Evolutionary conservation across 179 eudicot genomes (phyloP).

Genomic region (Gypsophila paniculata): DNA sequence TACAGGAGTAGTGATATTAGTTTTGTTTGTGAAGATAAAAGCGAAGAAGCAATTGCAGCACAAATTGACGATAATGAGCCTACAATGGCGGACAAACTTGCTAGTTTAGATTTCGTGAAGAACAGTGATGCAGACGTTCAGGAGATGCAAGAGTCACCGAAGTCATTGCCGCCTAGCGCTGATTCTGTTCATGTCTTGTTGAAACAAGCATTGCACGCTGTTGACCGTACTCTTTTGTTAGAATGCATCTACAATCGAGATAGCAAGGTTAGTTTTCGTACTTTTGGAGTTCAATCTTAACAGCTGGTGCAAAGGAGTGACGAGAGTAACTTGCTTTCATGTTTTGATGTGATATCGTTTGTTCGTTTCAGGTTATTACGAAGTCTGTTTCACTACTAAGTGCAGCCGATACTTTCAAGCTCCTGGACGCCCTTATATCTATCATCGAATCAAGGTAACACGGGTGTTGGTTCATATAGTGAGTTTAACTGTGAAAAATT

Average conservation of each 20-base stretch:
- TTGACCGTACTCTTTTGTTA: slow-evolving; percentile 59
- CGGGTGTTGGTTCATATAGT: not conserved
- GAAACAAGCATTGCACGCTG: slow-evolving; percentile 80
- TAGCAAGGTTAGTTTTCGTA: slow-evolving; percentile 42
- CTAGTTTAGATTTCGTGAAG: slow-evolving; percentile 44
- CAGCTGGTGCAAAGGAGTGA: not conserved
- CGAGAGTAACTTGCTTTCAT: not conserved
- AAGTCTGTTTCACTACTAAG: slow-evolving; percentile 61
- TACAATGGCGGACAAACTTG: slow-evolving; percentile 82
- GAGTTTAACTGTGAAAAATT: not conserved
- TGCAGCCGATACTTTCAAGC: slow-evolving; percentile 65
- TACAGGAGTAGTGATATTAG: not conserved
- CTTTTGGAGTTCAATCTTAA: not conserved
- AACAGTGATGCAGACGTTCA: slow-evolving; percentile 24
- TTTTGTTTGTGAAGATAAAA: slow-evolving; percentile 28
- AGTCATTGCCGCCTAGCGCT: slow-evolving; percentile 62
- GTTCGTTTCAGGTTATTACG: slow-evolving; percentile 55
- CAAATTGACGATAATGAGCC: slow-evolving; percentile 59
- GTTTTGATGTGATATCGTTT: not conserved
- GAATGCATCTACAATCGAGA: slow-evolving; percentile 75
- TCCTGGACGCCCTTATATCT: slow-evolving; percentile 57
- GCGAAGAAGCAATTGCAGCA: slow-evolving; percentile 37
- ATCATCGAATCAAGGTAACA: slow-evolving; percentile 64
- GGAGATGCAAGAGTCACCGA: slow-evolving; percentile 33
- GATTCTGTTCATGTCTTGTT: slow-evolving; percentile 74